A percentile compares a stretch with the other conserved stretches of the same genome.
These are phyloP conservation scores for Ophiostoma quercus DNA, from an alignment of 2,329 filamentous ascomycete species.

Conservation along the genomic window DNA sequence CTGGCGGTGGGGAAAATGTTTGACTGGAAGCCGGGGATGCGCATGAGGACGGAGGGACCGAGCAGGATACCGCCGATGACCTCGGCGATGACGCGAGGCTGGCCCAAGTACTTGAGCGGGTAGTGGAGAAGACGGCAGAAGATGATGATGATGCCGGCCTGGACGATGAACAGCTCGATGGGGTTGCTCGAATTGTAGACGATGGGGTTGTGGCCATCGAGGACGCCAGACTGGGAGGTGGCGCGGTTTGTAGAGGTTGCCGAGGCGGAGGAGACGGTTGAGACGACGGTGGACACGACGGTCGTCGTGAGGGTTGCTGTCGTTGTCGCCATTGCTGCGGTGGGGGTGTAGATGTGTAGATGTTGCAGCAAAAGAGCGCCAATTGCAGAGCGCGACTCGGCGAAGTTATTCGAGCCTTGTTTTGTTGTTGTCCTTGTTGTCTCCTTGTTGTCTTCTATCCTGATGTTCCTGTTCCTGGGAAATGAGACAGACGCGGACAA, in stretches of 20 bases:
- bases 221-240: slow-evolving; percentile 45
- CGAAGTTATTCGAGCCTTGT: background rate
- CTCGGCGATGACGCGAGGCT: slow-evolving; percentile 67
- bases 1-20: slow-evolving; percentile 73
- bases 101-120: slow-evolving; percentile 63
- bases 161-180: slow-evolving; percentile 65
- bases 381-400: background rate
- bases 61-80: slow-evolving; percentile 74
- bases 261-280: slow-evolving; percentile 33
- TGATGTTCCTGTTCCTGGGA: background rate
- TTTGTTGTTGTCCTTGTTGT: too few species aligned
- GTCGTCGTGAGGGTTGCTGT: slow-evolving; percentile 26
- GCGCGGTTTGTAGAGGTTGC: slow-evolving; percentile 26
- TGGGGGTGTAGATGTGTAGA: background rate
- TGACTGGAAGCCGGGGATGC: slow-evolving; percentile 69
- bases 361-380: background rate
- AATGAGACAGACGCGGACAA: background rate
- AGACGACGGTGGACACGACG: slow-evolving; percentile 21
- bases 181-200: slow-evolving; percentile 59
- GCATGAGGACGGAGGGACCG: slow-evolving; percentile 82
- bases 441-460: background rate
- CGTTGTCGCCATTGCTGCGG: slow-evolving; percentile 29
- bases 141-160: slow-evolving; percentile 62
- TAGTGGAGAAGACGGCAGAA: slow-evolving; percentile 68
- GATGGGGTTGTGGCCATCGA: slow-evolving; percentile 60